Base-by-base conservation (phyloP, 1,284 basidiomycete genomes). In the Pyrrhoderma noxium region DNA sequence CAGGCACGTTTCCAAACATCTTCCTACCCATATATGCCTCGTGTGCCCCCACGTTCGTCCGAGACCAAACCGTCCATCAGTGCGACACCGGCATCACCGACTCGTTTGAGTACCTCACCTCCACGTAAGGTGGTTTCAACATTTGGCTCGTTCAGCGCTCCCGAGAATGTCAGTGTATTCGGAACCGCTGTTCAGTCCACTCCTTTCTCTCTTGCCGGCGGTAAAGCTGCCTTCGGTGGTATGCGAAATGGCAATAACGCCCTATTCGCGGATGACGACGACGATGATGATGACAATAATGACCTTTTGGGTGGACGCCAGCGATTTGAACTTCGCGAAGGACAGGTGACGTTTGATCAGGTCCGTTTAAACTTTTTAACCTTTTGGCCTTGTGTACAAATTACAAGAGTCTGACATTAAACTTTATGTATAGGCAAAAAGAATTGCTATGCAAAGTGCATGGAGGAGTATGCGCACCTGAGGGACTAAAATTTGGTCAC, bases 71-170 rank as follows among this genome's bases (percentile, higher is more conserved):
- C 70, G 8, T 31, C 66, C 67, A 61, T 61, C 11, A 31, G 27
- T 31, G 11, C 27, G 27, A 5, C 27, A 31, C 64, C 71, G 0
- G 66, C 74, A 2, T 61, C 65, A 35, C 64, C 68, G 43, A 49
- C 63, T 21, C 55, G 64, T 8, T 66, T 76, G 3, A 64, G 68
- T 16, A 55, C 70, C 5, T 82, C 79, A 31, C 86, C 90, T 1
- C 80, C 88, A 8, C 84, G 93, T 58, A 89, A 86, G 60, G 88
- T 95, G 16, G 82, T 94, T 16, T 81, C 81, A 21, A 88, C 92
- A 61, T 96, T 96, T 68, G 89, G 90, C 45, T 75, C 91, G 0
- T 96, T 96, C 62, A 87, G 89, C n/a, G 86, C 86, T 7, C 75
- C 83, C 1, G 75, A 80, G 53, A 77, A 75, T 14, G 75, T 79